Evolutionary conservation across 2,329 filamentous ascomycete species (phyloP).

Genomic region (Fusarium sp.): DNA sequence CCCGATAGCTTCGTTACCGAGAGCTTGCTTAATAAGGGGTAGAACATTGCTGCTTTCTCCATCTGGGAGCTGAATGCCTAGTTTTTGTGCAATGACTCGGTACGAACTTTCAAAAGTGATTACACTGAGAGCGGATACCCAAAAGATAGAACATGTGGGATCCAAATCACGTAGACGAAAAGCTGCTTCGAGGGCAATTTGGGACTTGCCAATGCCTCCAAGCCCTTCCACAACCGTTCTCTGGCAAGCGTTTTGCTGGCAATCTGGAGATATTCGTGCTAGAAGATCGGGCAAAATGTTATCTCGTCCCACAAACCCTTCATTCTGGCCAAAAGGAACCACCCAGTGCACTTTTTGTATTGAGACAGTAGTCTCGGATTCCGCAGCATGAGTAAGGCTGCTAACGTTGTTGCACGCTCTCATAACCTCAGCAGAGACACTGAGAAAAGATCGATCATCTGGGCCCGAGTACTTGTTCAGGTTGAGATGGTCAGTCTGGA

Average conservation of each 20-base stretch:
- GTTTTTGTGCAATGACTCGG: fast-evolving
- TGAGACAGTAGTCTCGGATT: no score
- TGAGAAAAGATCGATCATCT: not conserved
- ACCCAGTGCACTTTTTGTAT: not conserved
- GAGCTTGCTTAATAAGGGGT: no score
- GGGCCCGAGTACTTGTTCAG: not conserved
- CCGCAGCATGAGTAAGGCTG: no score
- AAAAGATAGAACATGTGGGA: not conserved
- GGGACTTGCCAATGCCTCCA: not conserved
- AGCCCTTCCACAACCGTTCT: not conserved
- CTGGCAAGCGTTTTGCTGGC: not conserved
- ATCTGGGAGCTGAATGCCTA: fast-evolving
- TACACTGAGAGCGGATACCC: not conserved
- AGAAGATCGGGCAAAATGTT: not conserved
- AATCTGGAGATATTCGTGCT: not conserved
- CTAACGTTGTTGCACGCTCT: not conserved
- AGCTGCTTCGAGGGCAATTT: not conserved
- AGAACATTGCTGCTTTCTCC: no score
- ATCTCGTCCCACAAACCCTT: not conserved
- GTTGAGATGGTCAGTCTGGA: not conserved
- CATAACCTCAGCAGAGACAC: not conserved
- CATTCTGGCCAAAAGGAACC: not conserved
- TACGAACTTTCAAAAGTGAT: not conserved
- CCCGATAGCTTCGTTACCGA: no score
- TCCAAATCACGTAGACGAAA: not conserved